Percentiles rank a stretch among this genome's conserved stretches.
phyloP scores from a whole-genome alignment of 768 basidiomycete genomes.

The Boletus reticuloceps region DNA sequence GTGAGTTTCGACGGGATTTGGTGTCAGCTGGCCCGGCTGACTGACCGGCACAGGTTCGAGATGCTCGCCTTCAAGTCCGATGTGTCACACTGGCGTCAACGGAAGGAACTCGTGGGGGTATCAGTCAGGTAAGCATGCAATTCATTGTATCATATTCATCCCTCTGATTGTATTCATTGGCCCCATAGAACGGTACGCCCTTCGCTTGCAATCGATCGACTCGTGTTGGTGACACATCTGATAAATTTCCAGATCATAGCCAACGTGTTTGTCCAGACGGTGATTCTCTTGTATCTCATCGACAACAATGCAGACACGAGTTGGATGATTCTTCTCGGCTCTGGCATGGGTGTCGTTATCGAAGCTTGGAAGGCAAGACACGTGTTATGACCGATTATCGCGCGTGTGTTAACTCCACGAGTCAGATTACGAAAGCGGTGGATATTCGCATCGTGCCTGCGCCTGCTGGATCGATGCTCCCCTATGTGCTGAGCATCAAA shows the following conservation, averaged over 20 bases:
- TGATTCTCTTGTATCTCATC: constrained; percentile 90
- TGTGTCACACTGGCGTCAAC: constrained; percentile 93
- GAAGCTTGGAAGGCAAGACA: constrained; percentile 89
- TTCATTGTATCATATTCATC: constrained; percentile 5
- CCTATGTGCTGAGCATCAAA: constrained; percentile 79
- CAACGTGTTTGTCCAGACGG: constrained; percentile 89
- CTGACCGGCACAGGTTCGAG: constrained; percentile 63
- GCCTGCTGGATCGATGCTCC: constrained; percentile 62
- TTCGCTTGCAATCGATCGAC: constrained; percentile 8
- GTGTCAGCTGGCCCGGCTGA: constrained; percentile 9
- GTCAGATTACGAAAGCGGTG: constrained; percentile 83
- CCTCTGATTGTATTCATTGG: constrained; percentile 18
- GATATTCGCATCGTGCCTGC: constrained; percentile 72
- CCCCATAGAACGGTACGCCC: constrained; percentile 51
- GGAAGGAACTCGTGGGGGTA: constrained; percentile 92
- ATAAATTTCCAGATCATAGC: constrained; percentile 60
- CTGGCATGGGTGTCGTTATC: constrained; percentile 75
- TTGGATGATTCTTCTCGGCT: constrained; percentile 95
- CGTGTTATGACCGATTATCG: constrained; percentile 5
- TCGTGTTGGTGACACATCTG: constrained; percentile 12
- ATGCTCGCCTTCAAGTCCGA: constrained; percentile 96
- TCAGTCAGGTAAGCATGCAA: constrained; percentile 68
- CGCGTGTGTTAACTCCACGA: constrained; percentile 14
- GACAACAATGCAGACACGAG: constrained; percentile 95
- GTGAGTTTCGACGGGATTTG: constrained; percentile 43